These are phyloP conservation scores for Cicer judaicum DNA, from an alignment of 306 rosid genomes.

Conservation along the genomic window DNA sequence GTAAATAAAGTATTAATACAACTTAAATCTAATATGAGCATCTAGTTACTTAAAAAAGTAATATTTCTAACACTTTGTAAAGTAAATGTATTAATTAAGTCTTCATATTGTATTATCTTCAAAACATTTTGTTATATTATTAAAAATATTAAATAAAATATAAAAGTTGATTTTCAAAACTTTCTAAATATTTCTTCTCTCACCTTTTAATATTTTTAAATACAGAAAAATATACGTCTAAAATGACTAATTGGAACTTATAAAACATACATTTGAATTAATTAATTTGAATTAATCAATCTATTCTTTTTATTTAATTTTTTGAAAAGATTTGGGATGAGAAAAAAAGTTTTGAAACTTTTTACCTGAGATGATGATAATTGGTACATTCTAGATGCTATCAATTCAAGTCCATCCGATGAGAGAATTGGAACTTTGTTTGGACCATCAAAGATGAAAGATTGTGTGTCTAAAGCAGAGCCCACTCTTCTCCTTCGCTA, in stretches of 20 bases:
- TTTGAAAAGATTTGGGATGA: background rate
- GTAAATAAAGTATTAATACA: no score
- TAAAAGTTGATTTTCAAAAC: no score
- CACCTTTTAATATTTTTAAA: no score
- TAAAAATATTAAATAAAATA: background rate
- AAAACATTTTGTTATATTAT: constrained; percentile 8
- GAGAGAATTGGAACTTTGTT: constrained; percentile 24
- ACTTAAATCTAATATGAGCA: no score
- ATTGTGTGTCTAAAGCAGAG: background rate
- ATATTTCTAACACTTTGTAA: no score
- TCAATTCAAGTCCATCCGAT: constrained; percentile 5
- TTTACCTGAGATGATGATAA: constrained; percentile 23
- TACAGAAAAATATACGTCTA: no score
- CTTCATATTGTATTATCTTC: constrained; percentile 9
- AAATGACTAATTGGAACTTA: no score
- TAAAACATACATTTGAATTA: background rate
- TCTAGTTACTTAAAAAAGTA: no score
- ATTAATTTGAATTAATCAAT: background rate
- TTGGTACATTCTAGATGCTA: constrained; percentile 25
- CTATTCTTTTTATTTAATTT: background rate
- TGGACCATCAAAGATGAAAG: constrained; percentile 28
- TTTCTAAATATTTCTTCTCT: no score
- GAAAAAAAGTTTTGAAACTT: no score
- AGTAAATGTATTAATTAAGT: background rate
- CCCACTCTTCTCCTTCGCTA: no score